Conservation (phyloP, 306 rosid genomes). For the Trichosanthes truncata region DNA sequence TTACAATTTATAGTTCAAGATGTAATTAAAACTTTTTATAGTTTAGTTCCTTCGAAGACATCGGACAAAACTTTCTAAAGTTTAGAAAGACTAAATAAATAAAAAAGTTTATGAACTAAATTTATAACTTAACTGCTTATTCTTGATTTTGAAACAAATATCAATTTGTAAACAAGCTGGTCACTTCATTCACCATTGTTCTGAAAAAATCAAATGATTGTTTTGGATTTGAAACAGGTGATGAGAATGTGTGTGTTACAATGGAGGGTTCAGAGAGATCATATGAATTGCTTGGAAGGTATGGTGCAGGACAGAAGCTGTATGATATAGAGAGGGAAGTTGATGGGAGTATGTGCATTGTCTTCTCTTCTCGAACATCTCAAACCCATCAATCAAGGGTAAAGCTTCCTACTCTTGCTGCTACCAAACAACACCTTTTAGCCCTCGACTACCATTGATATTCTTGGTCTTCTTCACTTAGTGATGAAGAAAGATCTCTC, state of each 20-base stretch:
- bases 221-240: constrained; percentile 27
- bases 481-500: background rate
- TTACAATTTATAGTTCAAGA: no score
- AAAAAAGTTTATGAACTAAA: background rate
- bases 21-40: no score
- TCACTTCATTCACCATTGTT: background rate
- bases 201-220: background rate
- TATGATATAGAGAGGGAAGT: constrained; percentile 32
- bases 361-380: constrained; percentile 41
- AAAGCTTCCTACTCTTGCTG: constrained; percentile 74
- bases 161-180: background rate
- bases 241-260: constrained; percentile 57
- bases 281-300: constrained; percentile 75
- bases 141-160: background rate
- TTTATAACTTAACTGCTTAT: background rate
- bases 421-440: constrained; percentile 40
- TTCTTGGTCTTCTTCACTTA: background rate
- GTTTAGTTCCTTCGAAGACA: background rate
- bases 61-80: no score
- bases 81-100: background rate
- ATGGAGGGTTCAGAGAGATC: constrained; percentile 89
- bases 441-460: constrained; percentile 16
- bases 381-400: constrained; percentile 39
- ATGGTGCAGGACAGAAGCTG: constrained; percentile 68
- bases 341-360: constrained; percentile 30